Conservation (phyloP, 371 early-diverging fungal species). For the Mortierella sp. region DNA sequence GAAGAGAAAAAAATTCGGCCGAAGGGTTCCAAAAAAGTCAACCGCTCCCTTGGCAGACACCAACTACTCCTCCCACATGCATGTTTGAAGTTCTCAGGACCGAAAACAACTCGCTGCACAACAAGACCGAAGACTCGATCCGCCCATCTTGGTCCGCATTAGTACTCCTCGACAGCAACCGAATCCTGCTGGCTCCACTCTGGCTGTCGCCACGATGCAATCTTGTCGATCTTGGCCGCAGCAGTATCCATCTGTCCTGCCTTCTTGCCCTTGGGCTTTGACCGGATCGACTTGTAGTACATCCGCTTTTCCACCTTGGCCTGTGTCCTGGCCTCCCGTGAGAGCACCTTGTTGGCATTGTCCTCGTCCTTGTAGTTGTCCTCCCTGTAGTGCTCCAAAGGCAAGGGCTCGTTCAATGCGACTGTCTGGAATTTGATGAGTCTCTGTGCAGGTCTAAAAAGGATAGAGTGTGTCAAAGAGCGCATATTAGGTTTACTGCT, state of each 20-base stretch:
- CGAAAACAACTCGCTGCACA: too few species aligned
- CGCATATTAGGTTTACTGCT: background rate
- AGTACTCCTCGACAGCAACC: constrained; percentile 9
- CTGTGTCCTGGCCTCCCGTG: constrained; percentile 43
- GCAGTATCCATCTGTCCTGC: constrained; percentile 37
- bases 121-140: too few species aligned
- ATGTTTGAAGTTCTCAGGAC: too few species aligned
- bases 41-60: too few species aligned
- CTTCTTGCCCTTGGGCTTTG: constrained; percentile 57
- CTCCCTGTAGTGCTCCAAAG: constrained; percentile 31
- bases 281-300: constrained; percentile 52
- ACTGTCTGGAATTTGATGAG: constrained; percentile 40
- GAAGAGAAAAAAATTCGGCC: too few species aligned
- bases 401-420: constrained; percentile 37
- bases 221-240: constrained; percentile 32
- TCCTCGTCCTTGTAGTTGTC: background rate
- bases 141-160: background rate
- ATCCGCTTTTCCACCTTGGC: constrained; percentile 45
- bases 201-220: constrained; percentile 30
- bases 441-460: constrained; percentile 24
- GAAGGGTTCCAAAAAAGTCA: too few species aligned
- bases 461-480: background rate
- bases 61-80: too few species aligned
- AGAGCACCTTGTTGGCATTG: constrained; percentile 12
- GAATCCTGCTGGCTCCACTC: constrained; percentile 36